Base-by-base conservation (phyloP, 169 alveolate species). In the Blepharisma undulans region DNA sequence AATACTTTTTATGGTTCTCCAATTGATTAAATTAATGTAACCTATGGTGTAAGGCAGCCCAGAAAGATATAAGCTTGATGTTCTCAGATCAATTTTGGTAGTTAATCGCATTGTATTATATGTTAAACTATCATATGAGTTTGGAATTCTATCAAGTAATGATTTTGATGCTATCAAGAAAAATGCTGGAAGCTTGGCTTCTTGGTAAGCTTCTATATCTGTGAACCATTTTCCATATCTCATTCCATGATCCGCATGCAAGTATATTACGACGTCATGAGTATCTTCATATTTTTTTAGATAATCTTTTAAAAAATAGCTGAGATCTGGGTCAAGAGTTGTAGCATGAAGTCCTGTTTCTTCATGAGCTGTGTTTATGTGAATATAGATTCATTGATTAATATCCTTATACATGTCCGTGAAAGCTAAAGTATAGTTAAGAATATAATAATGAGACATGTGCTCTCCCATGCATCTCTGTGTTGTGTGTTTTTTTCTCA, bases 361-460 rank as follows among this genome's bases (percentile, higher is more conserved):
- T 84, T 84, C 89, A 59, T 84, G 89, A 36, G 89, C 89, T 59
- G 89, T 59, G n/a, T 84, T 84, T n/a, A 84, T 33, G 78, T 84
- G 89, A 22, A 84, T n/a, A 30, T 84, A 84, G 0, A 34, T 22
- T 4, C 74, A 84, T 22, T 48, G 74, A 59, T 84, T 84, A 33
- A 84, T 22, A 22, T 59, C 89, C 8, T n/a, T n/a, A 32, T 84
- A 36, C 2, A 60, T 21, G 12, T 84, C 32, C 18, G 36, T 36
- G 33, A 36, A 22, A 4, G 74, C 30, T 12, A 22, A 4, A 1
- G 78, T 60, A 30, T 84, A 84, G 84, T 84, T 84, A n/a, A 84
- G 30, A 25, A 84, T 84, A 30, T 84, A 84, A 22, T 60, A 84
- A 59, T 84, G 89, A 21, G 89, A 25, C 79, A 36, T 33, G 10